Conservation (phyloP, 2,329 filamentous ascomycete genomes). For the Nothophaeocryptopus gaeumannii region DNA sequence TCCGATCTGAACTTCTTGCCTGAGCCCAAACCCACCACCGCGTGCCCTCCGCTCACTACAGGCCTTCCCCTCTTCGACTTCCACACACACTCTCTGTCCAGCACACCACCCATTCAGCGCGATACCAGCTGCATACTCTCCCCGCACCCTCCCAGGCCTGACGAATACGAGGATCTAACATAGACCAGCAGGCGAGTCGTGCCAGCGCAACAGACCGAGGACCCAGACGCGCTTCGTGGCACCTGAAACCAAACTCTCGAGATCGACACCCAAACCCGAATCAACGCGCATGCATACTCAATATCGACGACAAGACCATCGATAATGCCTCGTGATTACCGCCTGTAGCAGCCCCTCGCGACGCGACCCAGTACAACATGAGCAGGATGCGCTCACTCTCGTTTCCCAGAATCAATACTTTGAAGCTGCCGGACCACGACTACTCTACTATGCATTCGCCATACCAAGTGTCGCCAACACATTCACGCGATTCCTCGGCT, state of each 20-base stretch:
- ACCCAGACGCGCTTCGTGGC: slow-evolving; percentile 23
- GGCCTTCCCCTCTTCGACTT: background rate
- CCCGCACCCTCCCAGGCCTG: background rate
- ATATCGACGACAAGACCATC: slow-evolving; percentile 18
- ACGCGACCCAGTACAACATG: slow-evolving; percentile 27
- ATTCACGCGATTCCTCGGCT: slow-evolving; percentile 37
- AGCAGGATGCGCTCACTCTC: slow-evolving; percentile 29
- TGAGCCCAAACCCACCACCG: background rate
- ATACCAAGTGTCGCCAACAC: slow-evolving; percentile 26
- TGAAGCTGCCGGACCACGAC: slow-evolving; percentile 19
- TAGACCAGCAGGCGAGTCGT: slow-evolving; percentile 15
- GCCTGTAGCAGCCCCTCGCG: slow-evolving; percentile 16
- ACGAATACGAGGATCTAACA: slow-evolving; percentile 10
- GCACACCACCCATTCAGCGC: background rate
- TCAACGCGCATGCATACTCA: slow-evolving; percentile 24
- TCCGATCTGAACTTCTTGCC: background rate
- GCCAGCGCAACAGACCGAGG: slow-evolving; percentile 25
- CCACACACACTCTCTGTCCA: background rate
- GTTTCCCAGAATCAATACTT: slow-evolving; percentile 25
- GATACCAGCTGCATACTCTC: background rate
- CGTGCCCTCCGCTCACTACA: background rate
- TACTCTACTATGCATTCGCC: slow-evolving; percentile 25
- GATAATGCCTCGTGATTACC: slow-evolving; percentile 24
- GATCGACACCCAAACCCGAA: slow-evolving; percentile 23
- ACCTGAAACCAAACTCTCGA: slow-evolving; percentile 20